Base-by-base conservation (phyloP, 345 rosid genomes). In the Trapa incisa region DNA sequence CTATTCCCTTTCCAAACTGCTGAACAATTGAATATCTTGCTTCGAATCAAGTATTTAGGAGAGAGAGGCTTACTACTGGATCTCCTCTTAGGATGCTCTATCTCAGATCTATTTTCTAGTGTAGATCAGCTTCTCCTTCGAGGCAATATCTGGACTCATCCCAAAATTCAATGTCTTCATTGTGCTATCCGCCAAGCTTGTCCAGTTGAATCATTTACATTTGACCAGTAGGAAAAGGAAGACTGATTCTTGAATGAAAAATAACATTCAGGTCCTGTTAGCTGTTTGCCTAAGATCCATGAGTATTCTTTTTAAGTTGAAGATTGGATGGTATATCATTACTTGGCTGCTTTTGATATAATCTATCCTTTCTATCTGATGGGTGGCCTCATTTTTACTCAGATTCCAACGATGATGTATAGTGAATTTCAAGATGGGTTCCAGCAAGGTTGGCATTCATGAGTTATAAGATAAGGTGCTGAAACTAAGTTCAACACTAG, bases 331-430 rank as follows among this genome's bases (percentile, higher is more conserved):
- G 12, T 13, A 32, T 58, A 10, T 35, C 15, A 13, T 11, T 58
- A 1, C 15, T 58, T 58, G 14, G 38, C 11, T 58, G 32, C 10
- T 33, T 58, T 58, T 3, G 14, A 10, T 16, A 35, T 33, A 16
- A 58, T 58, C 7, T 33, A n/a, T 54, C 4, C 60, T 54, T 54
- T 54, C 11, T 22, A 12, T 35, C 10, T 58, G 63, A 8, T 58
- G 14, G 50, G 48, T 65, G 60, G 69, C 52, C 70, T 15, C 70
- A 70, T 77, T 87, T 67, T 82, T 82, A 76, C 84, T 82, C 98
- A 87, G 96, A 86, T 89, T 89, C 94, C 96, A 88, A 82, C 83
- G 98, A 92, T 83, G 96, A 86, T 87, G 94, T 87, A 87, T 92
- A 91, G 89, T 92, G 92, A 81, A 78, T 82, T 67, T 84, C 64